A percentile compares a stretch with the other conserved stretches of the same genome.
Conservation (phyloP, 495 filamentous ascomycete genomes). For the Annulohypoxylon moriforme region DNA sequence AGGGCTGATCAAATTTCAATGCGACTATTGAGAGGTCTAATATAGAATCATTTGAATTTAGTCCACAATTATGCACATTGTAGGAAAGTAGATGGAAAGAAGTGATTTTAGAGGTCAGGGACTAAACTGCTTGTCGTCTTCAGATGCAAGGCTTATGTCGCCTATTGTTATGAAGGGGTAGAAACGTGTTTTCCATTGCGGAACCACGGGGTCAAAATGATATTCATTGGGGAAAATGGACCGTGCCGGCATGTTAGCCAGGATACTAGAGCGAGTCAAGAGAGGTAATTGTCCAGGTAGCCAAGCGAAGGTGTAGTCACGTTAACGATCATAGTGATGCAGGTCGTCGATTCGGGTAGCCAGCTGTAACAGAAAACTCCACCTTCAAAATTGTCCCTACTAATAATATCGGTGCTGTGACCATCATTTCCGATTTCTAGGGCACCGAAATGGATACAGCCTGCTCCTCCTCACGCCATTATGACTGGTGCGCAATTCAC, state of each 20-base stretch:
- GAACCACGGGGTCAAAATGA: not conserved
- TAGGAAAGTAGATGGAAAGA: not conserved
- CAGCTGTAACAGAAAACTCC: not conserved
- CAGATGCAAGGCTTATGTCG: not conserved
- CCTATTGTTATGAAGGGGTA: not conserved
- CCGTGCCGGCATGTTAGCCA: not conserved
- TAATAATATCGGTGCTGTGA: not conserved
- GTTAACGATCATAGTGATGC: not conserved
- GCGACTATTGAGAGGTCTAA: not conserved
- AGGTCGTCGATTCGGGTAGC: not conserved
- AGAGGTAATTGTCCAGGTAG: not conserved
- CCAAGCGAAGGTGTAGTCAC: not conserved
- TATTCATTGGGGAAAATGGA: not conserved
- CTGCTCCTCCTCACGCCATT: not conserved
- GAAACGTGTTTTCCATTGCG: not conserved
- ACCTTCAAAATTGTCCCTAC: not conserved
- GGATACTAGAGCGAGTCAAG: not conserved
- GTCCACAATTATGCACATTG: not conserved
- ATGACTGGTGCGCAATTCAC: not conserved
- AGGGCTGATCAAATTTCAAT: not conserved
- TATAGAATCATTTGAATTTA: not conserved
- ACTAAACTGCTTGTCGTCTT: not conserved
- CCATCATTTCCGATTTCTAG: not conserved
- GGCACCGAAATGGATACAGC: not conserved
- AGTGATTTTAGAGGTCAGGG: not conserved